Conservation (phyloP, 2,329 filamentous ascomycete species). For the Claviceps humidiphila region DNA sequence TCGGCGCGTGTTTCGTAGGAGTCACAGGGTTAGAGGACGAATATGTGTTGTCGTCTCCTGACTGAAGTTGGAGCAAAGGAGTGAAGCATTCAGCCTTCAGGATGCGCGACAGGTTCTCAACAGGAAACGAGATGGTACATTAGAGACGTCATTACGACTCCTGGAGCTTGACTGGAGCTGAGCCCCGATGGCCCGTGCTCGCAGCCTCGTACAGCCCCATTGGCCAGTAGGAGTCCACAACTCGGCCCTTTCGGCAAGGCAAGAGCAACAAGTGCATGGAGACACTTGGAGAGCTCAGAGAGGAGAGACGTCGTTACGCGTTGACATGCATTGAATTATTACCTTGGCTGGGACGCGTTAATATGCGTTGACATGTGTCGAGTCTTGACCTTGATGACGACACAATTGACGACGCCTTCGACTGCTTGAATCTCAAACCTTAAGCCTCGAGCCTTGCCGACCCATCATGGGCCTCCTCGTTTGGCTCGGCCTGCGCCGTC, state of each 20-base stretch:
- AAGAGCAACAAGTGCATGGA: too few relatives aligned
- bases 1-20: neutral
- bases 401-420: neutral
- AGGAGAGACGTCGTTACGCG: too few relatives aligned
- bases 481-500: conserved; percentile 33
- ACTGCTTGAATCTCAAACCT: neutral
- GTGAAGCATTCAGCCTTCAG: too few relatives aligned
- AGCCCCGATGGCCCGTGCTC: neutral
- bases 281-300: too few relatives aligned
- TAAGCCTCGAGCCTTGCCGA: neutral
- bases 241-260: too few relatives aligned
- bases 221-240: too few relatives aligned
- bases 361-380: too few relatives aligned
- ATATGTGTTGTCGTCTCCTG: neutral
- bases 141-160: neutral
- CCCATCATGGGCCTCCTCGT: conserved; percentile 30
- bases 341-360: too few relatives aligned
- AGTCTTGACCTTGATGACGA: too few relatives aligned
- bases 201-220: neutral
- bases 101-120: too few relatives aligned
- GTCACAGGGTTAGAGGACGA: neutral
- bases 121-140: neutral
- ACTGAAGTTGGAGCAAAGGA: too few relatives aligned
- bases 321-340: too few relatives aligned
- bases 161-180: neutral